Evolutionary conservation across 2,329 filamentous ascomycete species (phyloP), one percentile per base, ranked within the genome.

Genomic region (Erysiphe pisi): DNA sequence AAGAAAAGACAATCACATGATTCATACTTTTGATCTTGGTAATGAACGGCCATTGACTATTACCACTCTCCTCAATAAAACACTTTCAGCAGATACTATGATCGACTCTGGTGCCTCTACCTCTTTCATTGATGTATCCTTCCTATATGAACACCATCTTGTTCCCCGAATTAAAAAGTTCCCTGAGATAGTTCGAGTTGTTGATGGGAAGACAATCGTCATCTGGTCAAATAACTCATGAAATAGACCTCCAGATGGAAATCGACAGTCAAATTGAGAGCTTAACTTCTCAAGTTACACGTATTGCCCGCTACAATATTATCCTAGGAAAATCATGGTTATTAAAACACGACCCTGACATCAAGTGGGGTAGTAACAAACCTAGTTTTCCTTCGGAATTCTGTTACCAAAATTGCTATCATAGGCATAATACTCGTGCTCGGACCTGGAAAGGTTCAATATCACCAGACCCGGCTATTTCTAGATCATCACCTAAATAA

Each of bases 31-130:
- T 47, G 68, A 73, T n/a, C 43, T 47, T n/a, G 68, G 36, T n/a
- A 73, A 73, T 47, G 68, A 73, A 73, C 20, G 47, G 36, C 40
- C 40, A 45, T n/a, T 73, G 25, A 43, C 68, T 8, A 16, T 47
- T n/a, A 73, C 40, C 20, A 25, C 36, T 43, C 18, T 73, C 18
- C 18, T 73, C 18, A 16, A 45, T 18, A 7, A 25, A 47, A 49
- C 8, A 47, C 20, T 47, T n/a, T 7, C 16, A 45, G 31, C 68
- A 8, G 28, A 73, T 22, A 47, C 40, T n/a, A 73, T 73, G 68
- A 73, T 73, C n/a, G 68, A 73, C 28, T 73, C 68, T 20, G 68
- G 68, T 9, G 68, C 68, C 43, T 73, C 68, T n/a, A 47, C 36
- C 4, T 73, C 68, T 40, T 47, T 73, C 18, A 73, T 73, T 40